Evolutionary conservation across 225 moss, liverwort and hornwort genomes (phyloP).

Genomic region (Neckera pumila): DNA sequence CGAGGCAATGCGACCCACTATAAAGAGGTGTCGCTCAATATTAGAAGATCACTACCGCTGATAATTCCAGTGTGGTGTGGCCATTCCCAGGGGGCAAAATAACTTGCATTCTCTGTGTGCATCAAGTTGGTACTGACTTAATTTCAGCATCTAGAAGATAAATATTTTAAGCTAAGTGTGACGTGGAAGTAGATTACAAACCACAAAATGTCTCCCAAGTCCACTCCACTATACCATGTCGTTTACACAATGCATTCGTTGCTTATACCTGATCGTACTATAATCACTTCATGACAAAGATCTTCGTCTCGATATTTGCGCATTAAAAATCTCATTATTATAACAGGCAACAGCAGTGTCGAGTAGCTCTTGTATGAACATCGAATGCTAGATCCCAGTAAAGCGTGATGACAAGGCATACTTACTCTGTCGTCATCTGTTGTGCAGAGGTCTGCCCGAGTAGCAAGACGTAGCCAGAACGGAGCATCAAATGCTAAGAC

Average conservation of each 20-base stretch:
- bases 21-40: neutral
- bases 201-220: neutral
- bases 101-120: no score
- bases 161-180: neutral
- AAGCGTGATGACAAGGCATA: neutral
- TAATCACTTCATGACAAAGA: neutral
- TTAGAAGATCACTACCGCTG: neutral
- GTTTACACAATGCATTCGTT: neutral
- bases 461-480: slow-evolving; percentile 96
- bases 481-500: slow-evolving; percentile 78
- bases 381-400: neutral
- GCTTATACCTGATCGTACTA: neutral
- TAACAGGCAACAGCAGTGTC: neutral
- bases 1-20: neutral
- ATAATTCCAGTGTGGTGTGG: neutral
- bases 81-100: neutral
- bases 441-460: slow-evolving; percentile 67
- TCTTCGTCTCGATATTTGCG: neutral
- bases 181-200: neutral
- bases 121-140: neutral
- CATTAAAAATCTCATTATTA: neutral
- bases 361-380: neutral
- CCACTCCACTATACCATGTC: neutral
- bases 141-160: neutral
- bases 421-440: slow-evolving; percentile 65